phyloP scores from a whole-genome alignment of 495 filamentous ascomycete species.

The Monascus purpureus region DNA sequence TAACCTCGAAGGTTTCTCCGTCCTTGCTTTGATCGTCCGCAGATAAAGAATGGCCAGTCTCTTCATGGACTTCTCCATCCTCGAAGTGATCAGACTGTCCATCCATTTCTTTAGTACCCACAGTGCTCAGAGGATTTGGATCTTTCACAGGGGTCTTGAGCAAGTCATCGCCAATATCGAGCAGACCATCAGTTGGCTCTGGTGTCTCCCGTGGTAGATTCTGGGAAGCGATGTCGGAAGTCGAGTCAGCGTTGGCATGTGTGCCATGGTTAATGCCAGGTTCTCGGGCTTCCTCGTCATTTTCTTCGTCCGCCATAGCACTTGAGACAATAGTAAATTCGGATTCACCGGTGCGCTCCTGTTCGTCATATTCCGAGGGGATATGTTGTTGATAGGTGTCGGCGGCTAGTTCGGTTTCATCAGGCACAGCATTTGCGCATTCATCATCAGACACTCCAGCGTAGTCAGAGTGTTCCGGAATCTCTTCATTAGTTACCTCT shows the following conservation, averaged over 20 bases:
- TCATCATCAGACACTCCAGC: constrained; percentile 3
- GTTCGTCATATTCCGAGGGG: constrained; percentile 1
- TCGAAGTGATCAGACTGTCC: constrained; percentile 8
- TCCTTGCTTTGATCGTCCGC: too few relatives aligned
- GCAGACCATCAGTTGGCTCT: constrained; percentile 16
- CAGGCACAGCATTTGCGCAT: constrained; percentile 8
- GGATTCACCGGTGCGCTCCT: constrained; percentile 2
- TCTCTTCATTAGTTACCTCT: constrained; percentile 2
- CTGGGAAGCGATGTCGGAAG: constrained; percentile 4
- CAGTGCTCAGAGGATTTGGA: constrained; percentile 1
- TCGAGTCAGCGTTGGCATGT: constrained; percentile 6
- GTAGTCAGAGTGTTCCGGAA: not conserved
- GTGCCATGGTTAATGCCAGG: constrained; percentile 8
- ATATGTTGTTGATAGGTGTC: constrained; percentile 8
- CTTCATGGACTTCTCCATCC: constrained; percentile 6
- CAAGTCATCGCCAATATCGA: constrained; percentile 20
- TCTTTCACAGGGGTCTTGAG: constrained; percentile 13
- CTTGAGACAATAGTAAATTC: constrained; percentile 5
- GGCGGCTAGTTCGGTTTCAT: constrained; percentile 5
- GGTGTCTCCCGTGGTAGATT: constrained; percentile 6
- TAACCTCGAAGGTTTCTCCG: not conserved
- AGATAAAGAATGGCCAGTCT: not conserved
- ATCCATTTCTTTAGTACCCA: constrained; percentile 1
- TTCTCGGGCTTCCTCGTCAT: constrained; percentile 5
- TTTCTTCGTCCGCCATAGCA: constrained; percentile 8